phyloP scores from a whole-genome alignment of 306 rosid genomes.

The Vigna radiata region DNA sequence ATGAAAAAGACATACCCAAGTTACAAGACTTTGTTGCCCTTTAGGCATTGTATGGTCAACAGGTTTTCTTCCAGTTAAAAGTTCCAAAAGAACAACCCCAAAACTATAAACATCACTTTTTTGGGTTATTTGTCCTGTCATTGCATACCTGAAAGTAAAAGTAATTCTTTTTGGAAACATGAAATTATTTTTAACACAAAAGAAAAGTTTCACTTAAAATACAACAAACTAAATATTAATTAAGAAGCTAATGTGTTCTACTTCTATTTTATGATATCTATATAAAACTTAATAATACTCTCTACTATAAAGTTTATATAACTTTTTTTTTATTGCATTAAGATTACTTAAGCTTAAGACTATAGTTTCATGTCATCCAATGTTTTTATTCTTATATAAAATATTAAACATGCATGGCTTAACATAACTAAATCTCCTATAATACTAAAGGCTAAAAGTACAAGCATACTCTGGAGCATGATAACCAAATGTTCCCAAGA shows the following conservation, averaged over 20 bases:
- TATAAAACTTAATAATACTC: background rate
- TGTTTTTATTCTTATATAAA: background rate
- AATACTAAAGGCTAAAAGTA: slow-evolving; percentile 13
- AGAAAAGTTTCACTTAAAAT: background rate
- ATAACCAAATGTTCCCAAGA: slow-evolving; percentile 92
- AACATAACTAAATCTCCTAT: background rate
- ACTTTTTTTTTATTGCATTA: too few relatives aligned
- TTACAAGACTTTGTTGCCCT: slow-evolving; percentile 97
- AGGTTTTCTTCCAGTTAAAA: slow-evolving; percentile 92
- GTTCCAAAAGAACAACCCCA: slow-evolving; percentile 87
- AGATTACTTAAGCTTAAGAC: too few relatives aligned
- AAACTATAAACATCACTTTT: slow-evolving; percentile 94
- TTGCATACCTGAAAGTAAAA: slow-evolving; percentile 73
- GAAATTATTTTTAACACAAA: background rate
- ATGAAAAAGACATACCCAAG: slow-evolving; percentile 69
- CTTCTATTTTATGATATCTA: background rate
- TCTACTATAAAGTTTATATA: too few relatives aligned
- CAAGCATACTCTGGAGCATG: slow-evolving; percentile 95
- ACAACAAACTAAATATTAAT: background rate
- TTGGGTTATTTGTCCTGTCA: slow-evolving; percentile 96
- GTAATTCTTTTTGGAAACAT: slow-evolving; percentile 19
- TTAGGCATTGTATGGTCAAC: slow-evolving; percentile 97
- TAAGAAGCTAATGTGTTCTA: background rate
- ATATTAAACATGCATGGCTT: background rate
- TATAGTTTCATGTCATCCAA: background rate